Base-by-base conservation (phyloP, 495 filamentous ascomycete genomes). In the Diplogelasinospora grovesii region DNA sequence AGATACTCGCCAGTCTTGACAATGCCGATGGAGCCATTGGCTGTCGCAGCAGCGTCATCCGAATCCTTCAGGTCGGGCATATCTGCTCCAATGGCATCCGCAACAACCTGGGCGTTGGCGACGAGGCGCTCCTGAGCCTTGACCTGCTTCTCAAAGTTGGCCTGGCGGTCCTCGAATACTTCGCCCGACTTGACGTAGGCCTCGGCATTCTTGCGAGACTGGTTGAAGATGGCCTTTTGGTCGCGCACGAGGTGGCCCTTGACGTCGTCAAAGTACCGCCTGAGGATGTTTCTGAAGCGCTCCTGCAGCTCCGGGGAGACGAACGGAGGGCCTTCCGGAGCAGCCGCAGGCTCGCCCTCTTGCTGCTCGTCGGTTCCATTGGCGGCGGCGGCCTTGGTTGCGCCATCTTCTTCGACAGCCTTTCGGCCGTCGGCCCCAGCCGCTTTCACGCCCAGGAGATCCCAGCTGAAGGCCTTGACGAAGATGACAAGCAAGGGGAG, bases 101-200 rank as follows among this genome's bases (percentile, higher is more conserved):
- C 88, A 49, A 99, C 71, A 19, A 85, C 74, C 57, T 99, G 92
- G 1, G 92, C 90, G 59, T 95, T 96, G 16, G 85, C 65, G 31
- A 95, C 74, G 4, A 97, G 77, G 44, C 87, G 89, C 55, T 99
- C 92, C 48, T 96, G 83, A 3, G 84, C 75, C 64, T 95, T 97
- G 7, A 87, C 65, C 57, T 86, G 80, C 62, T 87, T 95, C 58
- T 99, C 92, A 46, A 92, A 95, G 51, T 88, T 96, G 21, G 88
- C 77, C 56, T 99, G 92, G 13, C 92, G 85, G 54, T 99, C 92
- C 57, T 99, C 92, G 48, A 99, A 99, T 29, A 99, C 89, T 54
- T 99, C 92, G 10, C 92, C 92, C 28, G 93, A 97, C 56, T 95
- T 95, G 49, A 99, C 87, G 56, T 99, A 99, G 5, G 90, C 92